Percentiles rank a stretch among this genome's conserved stretches.
These are phyloP conservation scores for Cudoniella acicularis DNA, from an alignment of 495 filamentous ascomycete species.

Conservation along the genomic window DNA sequence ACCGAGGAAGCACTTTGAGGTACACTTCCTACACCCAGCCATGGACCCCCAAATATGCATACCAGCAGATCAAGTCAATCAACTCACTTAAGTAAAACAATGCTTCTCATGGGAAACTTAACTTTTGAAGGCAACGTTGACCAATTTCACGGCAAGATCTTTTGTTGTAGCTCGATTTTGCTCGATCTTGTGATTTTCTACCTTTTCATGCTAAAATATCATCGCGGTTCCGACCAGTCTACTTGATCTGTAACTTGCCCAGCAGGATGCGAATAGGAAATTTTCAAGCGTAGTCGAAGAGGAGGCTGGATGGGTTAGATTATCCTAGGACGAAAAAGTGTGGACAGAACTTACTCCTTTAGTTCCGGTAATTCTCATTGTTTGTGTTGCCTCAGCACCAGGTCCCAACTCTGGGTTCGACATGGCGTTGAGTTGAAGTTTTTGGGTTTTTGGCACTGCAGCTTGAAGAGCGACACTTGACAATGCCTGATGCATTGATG, in stretches of 20 bases:
- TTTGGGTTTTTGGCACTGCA: conserved; percentile 93
- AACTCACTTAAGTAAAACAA: too few relatives aligned
- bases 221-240: conserved; percentile 82
- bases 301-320: conserved; percentile 44
- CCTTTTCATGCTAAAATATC: neutral
- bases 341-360: conserved; percentile 71
- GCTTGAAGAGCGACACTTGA: conserved; percentile 78
- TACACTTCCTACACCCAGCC: too few relatives aligned
- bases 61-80: too few relatives aligned
- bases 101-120: too few relatives aligned
- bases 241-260: conserved; percentile 82
- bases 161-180: neutral
- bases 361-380: conserved; percentile 77
- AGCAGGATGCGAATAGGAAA: conserved; percentile 70
- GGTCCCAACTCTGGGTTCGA: conserved; percentile 69
- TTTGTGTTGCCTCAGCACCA: conserved; percentile 80
- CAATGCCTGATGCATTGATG: conserved; percentile 58
- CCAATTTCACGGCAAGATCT: too few relatives aligned
- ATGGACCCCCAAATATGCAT: too few relatives aligned
- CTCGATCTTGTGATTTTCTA: neutral
- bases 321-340: conserved; percentile 7
- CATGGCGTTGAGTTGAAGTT: conserved; percentile 83
- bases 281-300: conserved; percentile 78
- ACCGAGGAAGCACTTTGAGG: too few relatives aligned
- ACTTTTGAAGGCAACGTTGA: too few relatives aligned